phyloP scores from a whole-genome alignment of 805 yeast genomes.

The Cyberlindnera petersonii region DNA sequence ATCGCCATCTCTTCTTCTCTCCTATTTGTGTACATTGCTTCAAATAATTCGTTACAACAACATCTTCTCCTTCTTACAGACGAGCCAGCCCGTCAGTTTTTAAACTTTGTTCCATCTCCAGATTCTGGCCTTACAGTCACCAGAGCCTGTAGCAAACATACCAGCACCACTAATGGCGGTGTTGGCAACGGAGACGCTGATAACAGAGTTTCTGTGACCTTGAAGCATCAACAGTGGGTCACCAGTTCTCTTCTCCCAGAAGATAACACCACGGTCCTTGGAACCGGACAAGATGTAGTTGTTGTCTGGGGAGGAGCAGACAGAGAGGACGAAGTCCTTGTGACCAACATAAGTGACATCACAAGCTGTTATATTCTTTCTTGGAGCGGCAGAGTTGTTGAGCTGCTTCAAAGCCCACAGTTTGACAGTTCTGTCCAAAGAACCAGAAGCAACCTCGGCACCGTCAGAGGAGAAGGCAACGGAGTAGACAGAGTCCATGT shows the following conservation, averaged over 20 bases:
- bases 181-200: constrained; percentile 88
- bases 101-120: constrained; percentile 74
- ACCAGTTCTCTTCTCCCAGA: constrained; percentile 93
- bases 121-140: constrained; percentile 95
- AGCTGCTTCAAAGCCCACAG: constrained; percentile 83
- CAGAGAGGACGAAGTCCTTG: constrained; percentile 91
- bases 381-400: constrained; percentile 40
- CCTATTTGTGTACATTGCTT: neutral
- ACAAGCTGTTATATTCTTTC: constrained; percentile 52
- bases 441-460: constrained; percentile 88
- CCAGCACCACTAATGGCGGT: constrained; percentile 69
- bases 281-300: constrained; percentile 91
- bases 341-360: constrained; percentile 94
- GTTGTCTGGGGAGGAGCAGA: constrained; percentile 90
- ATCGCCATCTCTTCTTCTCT: neutral
- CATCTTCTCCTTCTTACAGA: neutral
- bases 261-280: constrained; percentile 93
- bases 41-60: neutral
- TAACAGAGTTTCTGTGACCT: constrained; percentile 95
- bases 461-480: constrained; percentile 93
- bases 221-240: constrained; percentile 92
- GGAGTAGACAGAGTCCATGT: constrained; percentile 91
- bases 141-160: constrained; percentile 94
- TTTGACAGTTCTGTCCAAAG: constrained; percentile 92
- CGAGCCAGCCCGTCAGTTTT: constrained; percentile 17